Percentiles rank a stretch among this genome's conserved stretches.
Evolutionary conservation across 768 basidiomycete species (phyloP).

Genomic region (Lactarius indigo): DNA sequence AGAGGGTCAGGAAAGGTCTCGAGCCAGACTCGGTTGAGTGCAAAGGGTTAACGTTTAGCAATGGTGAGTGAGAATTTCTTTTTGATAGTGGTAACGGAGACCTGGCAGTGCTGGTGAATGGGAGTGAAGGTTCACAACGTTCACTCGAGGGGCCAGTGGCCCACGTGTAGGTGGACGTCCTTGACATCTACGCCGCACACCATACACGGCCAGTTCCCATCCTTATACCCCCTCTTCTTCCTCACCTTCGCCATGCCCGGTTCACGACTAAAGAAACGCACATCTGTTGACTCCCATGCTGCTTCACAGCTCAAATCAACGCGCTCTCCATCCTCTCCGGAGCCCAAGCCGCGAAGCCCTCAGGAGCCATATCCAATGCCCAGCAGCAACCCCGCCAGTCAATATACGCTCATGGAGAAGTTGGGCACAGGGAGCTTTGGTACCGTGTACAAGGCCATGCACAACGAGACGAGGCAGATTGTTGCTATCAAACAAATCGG

Average conservation of each 20-base stretch:
- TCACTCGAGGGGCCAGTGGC: background rate
- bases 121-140: background rate
- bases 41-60: background rate
- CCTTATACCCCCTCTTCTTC: background rate
- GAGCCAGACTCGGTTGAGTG: background rate
- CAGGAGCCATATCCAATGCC: conserved; percentile 68
- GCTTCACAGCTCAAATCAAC: conserved; percentile 41
- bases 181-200: conserved; percentile 12
- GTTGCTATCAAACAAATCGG: conserved; percentile 99
- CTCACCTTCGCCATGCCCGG: conserved; percentile 14
- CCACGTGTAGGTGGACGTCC: conserved; percentile 14
- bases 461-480: conserved; percentile 89
- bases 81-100: background rate
- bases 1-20: no score
- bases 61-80: background rate
- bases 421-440: conserved; percentile 98
- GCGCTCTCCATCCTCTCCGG: conserved; percentile 50
- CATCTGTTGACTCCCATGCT: conserved; percentile 23
- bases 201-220: background rate
- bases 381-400: conserved; percentile 77
- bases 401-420: conserved; percentile 92
- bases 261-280: conserved; percentile 20
- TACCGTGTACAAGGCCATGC: conserved; percentile 94
- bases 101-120: background rate
- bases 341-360: conserved; percentile 39